phyloP scores from a whole-genome alignment of 2,329 filamentous ascomycete genomes.

The Nannizzia gypsea region DNA sequence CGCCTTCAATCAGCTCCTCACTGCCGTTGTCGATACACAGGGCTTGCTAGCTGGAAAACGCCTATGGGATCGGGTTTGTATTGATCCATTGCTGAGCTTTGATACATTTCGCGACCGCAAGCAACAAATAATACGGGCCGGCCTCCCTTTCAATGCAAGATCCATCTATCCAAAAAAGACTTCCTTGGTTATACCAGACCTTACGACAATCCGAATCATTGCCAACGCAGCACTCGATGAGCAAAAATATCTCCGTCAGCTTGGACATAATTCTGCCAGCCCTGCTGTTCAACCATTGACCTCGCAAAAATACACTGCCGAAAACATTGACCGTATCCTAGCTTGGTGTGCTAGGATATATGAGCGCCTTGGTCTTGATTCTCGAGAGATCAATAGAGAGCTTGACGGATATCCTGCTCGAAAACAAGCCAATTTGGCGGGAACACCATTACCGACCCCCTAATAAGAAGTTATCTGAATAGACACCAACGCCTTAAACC shows the following conservation, averaged over 20 bases:
- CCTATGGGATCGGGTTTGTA: slow-evolving; percentile 40
- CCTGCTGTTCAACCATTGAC: neutral
- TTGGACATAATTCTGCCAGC: neutral
- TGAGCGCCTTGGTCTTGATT: slow-evolving; percentile 17
- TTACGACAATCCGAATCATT: slow-evolving; percentile 29
- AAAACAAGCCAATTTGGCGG: neutral
- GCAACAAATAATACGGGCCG: neutral
- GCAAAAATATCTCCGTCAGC: slow-evolving; percentile 5
- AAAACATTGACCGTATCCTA: slow-evolving; percentile 18
- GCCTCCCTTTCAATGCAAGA: neutral
- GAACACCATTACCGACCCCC: neutral
- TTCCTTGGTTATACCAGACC: slow-evolving; percentile 24
- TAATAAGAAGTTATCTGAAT: neutral
- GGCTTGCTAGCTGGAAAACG: slow-evolving; percentile 38
- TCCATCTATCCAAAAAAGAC: slow-evolving; percentile 19
- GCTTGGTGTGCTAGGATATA: slow-evolving; percentile 27
- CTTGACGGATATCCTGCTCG: slow-evolving; percentile 20
- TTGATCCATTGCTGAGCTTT: slow-evolving; percentile 15
- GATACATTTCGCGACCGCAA: neutral
- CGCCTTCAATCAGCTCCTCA: slow-evolving; percentile 43
- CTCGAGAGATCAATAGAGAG: slow-evolving; percentile 26
- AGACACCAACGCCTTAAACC: neutral
- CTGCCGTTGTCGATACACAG: slow-evolving; percentile 41
- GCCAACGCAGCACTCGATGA: slow-evolving; percentile 25
- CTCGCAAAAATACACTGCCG: slow-evolving; percentile 8